These are phyloP conservation scores for Kodamaea laetipori DNA, from an alignment of 805 yeast genomes.

Conservation along the genomic window DNA sequence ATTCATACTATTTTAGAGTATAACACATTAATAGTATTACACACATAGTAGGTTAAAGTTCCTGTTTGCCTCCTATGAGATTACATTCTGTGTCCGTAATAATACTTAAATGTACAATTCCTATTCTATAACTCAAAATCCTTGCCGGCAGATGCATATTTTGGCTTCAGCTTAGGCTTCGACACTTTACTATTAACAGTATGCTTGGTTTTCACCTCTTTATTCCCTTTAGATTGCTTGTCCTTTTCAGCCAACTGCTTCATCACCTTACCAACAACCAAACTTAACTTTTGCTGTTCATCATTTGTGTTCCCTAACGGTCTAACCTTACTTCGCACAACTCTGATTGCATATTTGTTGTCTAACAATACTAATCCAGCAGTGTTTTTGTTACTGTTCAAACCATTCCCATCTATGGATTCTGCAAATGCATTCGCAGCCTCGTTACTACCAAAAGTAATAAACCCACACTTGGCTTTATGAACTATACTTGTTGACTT, in stretches of 20 bases:
- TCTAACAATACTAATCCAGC: conserved; percentile 38
- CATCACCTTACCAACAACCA: conserved; percentile 55
- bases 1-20: no score
- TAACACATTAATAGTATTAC: no score
- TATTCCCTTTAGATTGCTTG: conserved; percentile 9
- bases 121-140: conserved; percentile 22
- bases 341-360: conserved; percentile 47
- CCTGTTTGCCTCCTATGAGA: no score
- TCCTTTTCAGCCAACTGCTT: conserved; percentile 52
- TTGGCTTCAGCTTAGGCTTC: conserved; percentile 10
- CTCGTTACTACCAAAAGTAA: conserved; percentile 51
- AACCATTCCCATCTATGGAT: conserved; percentile 24
- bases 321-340: conserved; percentile 56
- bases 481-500: conserved; percentile 55
- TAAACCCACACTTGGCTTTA: conserved; percentile 62
- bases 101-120: no score
- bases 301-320: conserved; percentile 43
- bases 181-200: conserved; percentile 2
- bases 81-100: no score
- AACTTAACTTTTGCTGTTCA: conserved; percentile 51
- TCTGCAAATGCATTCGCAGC: conserved; percentile 51
- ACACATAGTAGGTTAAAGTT: no score
- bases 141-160: conserved; percentile 5
- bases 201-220: conserved; percentile 1
- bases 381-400: conserved; percentile 27